These are phyloP conservation scores for Voacanga thouarsii DNA, from an alignment of 257 asterid genomes.

Conservation along the genomic window DNA sequence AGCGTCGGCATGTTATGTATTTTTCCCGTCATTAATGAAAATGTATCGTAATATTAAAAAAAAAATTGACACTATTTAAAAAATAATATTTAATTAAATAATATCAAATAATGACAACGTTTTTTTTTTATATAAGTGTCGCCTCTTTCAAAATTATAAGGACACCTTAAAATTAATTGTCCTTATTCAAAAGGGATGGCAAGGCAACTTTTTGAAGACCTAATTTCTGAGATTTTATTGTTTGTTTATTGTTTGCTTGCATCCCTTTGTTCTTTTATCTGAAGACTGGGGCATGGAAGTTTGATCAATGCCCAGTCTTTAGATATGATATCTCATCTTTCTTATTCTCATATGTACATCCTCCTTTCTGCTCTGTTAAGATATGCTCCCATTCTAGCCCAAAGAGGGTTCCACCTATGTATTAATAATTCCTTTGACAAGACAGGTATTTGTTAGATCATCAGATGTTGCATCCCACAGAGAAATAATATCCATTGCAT, in stretches of 20 bases:
- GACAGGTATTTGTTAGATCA: conserved; percentile 82
- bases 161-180: no score
- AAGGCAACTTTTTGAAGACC: neutral
- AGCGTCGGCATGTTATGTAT: no score
- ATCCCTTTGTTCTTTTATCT: neutral
- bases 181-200: no score
- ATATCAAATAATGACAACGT: no score
- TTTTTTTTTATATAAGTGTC: no score
- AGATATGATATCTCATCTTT: conserved; percentile 42
- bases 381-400: neutral
- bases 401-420: neutral
- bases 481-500: conserved; percentile 91
- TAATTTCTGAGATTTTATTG: neutral
- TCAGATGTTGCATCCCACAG: conserved; percentile 94
- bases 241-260: neutral
- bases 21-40: no score
- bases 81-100: no score
- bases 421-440: conserved; percentile 3
- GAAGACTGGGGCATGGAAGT: neutral
- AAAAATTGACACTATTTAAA: no score
- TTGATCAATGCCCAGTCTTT: neutral
- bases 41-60: no score
- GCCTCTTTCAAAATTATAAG: no score
- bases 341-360: neutral
- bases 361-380: neutral